These are phyloP conservation scores for Monosporascus sp. DNA, from an alignment of 2,329 filamentous ascomycete species.

Conservation along the genomic window DNA sequence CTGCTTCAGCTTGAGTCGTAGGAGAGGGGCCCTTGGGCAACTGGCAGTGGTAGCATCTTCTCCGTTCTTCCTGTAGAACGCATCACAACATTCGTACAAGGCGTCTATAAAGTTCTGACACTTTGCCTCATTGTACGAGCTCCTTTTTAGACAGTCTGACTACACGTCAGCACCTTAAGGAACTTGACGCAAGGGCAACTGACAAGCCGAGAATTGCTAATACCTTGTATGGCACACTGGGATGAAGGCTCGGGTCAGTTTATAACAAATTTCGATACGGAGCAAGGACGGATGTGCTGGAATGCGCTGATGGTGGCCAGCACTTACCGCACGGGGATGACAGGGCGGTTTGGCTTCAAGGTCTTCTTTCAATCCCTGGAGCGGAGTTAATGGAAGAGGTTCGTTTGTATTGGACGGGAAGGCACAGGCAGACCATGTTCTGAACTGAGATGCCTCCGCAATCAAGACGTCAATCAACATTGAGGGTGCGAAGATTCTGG, in stretches of 20 bases:
- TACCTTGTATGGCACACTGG: constrained; percentile 88
- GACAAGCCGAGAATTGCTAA: constrained; percentile 2
- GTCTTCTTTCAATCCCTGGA: constrained; percentile 55
- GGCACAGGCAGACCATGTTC: constrained; percentile 16
- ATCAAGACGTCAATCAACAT: neutral
- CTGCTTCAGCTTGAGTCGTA: constrained; percentile 84
- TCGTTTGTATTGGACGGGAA: neutral
- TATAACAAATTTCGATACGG: neutral
- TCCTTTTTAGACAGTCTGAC: constrained; percentile 76
- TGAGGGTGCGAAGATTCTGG: neutral
- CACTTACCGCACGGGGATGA: constrained; percentile 73
- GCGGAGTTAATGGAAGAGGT: constrained; percentile 1
- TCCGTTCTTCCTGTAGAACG: constrained; percentile 77
- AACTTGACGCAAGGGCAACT: neutral
- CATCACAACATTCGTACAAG: constrained; percentile 88
- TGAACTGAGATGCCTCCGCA: neutral
- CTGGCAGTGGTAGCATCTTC: constrained; percentile 71
- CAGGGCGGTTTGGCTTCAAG: constrained; percentile 73
- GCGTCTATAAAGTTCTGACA: constrained; percentile 76
- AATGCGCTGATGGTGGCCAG: too few species aligned
- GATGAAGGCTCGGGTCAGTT: constrained; percentile 8
- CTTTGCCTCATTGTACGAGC: constrained; percentile 78
- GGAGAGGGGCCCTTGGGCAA: constrained; percentile 76
- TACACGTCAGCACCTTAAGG: constrained; percentile 10
- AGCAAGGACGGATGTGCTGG: too few species aligned